Conservation (phyloP, 768 basidiomycete species). For the Boletus pseudo-olivaceus region DNA sequence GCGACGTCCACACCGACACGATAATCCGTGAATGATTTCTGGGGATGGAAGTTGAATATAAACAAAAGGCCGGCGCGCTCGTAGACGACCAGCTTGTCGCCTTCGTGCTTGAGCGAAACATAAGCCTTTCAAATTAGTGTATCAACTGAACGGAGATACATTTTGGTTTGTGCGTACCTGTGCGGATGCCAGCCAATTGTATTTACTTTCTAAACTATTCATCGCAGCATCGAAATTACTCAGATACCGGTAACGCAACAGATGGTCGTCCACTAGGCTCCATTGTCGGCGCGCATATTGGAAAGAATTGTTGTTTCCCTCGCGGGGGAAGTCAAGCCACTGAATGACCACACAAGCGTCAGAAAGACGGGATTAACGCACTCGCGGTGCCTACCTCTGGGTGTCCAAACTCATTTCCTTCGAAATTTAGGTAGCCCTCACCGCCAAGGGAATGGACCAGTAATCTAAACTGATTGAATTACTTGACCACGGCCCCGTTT, state of each 20-base stretch:
- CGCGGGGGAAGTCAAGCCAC: conserved; percentile 99
- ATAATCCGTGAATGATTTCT: conserved; percentile 89
- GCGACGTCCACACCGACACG: conserved; percentile 83
- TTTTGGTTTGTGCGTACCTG: conserved; percentile 48
- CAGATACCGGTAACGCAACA: conserved; percentile 90
- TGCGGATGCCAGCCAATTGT: conserved; percentile 79
- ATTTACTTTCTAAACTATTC: conserved; percentile 80
- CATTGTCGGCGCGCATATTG: conserved; percentile 96
- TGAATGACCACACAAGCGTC: conserved; percentile 25
- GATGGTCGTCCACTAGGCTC: conserved; percentile 83
- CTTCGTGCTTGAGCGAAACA: conserved; percentile 91
- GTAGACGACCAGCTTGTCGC: conserved; percentile 89
- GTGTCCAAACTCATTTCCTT: conserved; percentile 98
- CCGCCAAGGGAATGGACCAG: conserved; percentile 91
- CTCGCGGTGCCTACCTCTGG: conserved; percentile 63
- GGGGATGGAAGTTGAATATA: conserved; percentile 96
- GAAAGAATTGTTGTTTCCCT: conserved; percentile 94
- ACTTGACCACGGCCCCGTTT: not conserved
- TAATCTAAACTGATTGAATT: conserved; percentile 46
- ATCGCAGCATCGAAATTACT: conserved; percentile 92
- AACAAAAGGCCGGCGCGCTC: conserved; percentile 94
- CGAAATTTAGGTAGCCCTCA: conserved; percentile 97
- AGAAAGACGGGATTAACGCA: not conserved
- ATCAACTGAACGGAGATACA: conserved; percentile 5
- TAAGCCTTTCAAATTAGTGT: conserved; percentile 54